Base-by-base conservation (phyloP, 2,329 filamentous ascomycete genomes). In the Beauveria pseudobassiana region DNA sequence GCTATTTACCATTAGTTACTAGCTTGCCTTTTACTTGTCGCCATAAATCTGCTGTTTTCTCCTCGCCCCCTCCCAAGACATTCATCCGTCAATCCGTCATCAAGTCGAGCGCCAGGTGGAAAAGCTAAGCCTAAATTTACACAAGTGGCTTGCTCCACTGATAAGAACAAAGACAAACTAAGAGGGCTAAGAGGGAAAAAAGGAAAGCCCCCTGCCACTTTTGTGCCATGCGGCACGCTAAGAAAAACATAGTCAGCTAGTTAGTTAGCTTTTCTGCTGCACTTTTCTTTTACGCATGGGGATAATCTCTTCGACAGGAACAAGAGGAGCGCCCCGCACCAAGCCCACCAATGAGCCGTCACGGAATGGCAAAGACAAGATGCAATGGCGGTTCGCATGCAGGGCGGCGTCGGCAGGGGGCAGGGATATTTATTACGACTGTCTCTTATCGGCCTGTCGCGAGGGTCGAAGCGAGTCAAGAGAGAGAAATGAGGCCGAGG, bases 71-170 rank as follows among this genome's bases (percentile, higher is more conserved):
- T 12, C 5, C 34, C 34, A 16, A 38, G 34, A 38, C 34, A 38
- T 5, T 38, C 34, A 38, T 38, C 34, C 34, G 34, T 38, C 34
- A 14, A 38, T 14, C 30, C 12, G 30, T 34, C 30, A 34, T 34
- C 34, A 38, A 38, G 34, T 38, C 34, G 34, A 6, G 34, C 34
- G 34, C 34, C 14, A 38, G 12, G 34, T 38, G 34, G 12, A 6
- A 38, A 38, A 38, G 34, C 34, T 38, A 38, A 38, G 34, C 34
- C 34, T 38, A 38, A 38, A 38, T 38, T 38, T 16, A 38, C 12
- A 16, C 2, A 46, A 14, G 55, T 58, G 45, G 55, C 55, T 59
- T 49, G 55, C 46, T 59, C 56, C 56, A 59, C 56, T 50, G 56
- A 59, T 59, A 59, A 59, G 56, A 38, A 43, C 30, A 51, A 28